phyloP scores from a whole-genome alignment of 1,139 yeast genomes.

The Hyphopichia wangnamkhiaoensis region DNA sequence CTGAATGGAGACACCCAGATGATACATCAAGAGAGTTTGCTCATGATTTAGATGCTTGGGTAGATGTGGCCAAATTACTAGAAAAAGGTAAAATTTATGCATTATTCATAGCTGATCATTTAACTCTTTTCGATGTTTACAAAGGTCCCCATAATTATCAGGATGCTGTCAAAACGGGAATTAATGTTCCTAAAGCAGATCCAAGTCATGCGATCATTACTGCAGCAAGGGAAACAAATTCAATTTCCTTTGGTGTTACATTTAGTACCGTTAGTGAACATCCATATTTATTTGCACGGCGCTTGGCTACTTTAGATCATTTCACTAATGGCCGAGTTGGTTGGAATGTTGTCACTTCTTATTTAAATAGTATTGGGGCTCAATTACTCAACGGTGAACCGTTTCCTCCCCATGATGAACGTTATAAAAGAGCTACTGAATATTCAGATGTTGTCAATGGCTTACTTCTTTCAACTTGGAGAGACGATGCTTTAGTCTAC shows the following conservation, averaged over 20 bases:
- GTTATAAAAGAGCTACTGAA: slow-evolving; percentile 45
- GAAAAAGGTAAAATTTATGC: slow-evolving; percentile 49
- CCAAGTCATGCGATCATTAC: slow-evolving; percentile 43
- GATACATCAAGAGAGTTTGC: slow-evolving; percentile 33
- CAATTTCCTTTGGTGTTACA: slow-evolving; percentile 42
- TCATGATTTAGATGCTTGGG: slow-evolving; percentile 46
- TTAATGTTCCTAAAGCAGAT: slow-evolving; percentile 44
- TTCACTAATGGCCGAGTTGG: slow-evolving; percentile 47
- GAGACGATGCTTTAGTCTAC: slow-evolving; percentile 43
- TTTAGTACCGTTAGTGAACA: slow-evolving; percentile 46
- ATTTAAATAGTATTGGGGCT: slow-evolving; percentile 41
- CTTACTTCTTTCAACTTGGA: slow-evolving; percentile 43
- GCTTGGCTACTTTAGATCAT: slow-evolving; percentile 44
- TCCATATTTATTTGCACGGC: slow-evolving; percentile 45
- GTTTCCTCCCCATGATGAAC: slow-evolving; percentile 40
- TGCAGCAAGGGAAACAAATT: slow-evolving; percentile 43
- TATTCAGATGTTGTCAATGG: slow-evolving; percentile 42
- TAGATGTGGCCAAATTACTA: slow-evolving; percentile 41
- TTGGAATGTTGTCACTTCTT: slow-evolving; percentile 46
- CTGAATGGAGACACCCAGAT: slow-evolving; percentile 46
- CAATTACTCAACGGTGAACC: slow-evolving; percentile 34
- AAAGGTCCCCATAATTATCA: slow-evolving; percentile 36
- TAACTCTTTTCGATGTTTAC: slow-evolving; percentile 46
- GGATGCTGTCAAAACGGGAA: slow-evolving; percentile 40
- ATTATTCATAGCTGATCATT: slow-evolving; percentile 48